Conservation (phyloP, 202 grass and related monocot genomes). For the Panicum virgatum region DNA sequence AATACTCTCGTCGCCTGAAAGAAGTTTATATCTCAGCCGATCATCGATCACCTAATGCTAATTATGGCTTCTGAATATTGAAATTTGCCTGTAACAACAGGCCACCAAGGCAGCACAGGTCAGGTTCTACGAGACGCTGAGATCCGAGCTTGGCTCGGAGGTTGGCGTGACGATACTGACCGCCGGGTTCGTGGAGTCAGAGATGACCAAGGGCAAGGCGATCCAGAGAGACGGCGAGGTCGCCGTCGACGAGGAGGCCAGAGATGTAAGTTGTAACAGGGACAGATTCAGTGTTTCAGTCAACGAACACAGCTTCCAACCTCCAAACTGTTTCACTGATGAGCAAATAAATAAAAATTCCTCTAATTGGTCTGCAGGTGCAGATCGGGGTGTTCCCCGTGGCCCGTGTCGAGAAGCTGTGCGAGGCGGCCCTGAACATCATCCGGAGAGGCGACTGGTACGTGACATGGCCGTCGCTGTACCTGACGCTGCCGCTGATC, state of each 20-base stretch:
- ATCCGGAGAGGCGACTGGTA: slow-evolving; percentile 51
- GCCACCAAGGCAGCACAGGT: slow-evolving; percentile 61
- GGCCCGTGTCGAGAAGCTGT: slow-evolving; percentile 30
- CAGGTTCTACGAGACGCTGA: slow-evolving; percentile 67
- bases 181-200: slow-evolving; percentile 57
- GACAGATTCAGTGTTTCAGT: too few species aligned
- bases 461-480: slow-evolving; percentile 63
- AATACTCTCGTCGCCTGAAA: too few species aligned
- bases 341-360: too few species aligned
- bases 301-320: too few species aligned
- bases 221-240: slow-evolving; percentile 48
- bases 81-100: too few species aligned
- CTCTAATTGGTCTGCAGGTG: slow-evolving; percentile 30
- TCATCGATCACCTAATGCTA: too few species aligned
- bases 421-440: slow-evolving; percentile 38
- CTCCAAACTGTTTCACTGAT: too few species aligned
- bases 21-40: too few species aligned
- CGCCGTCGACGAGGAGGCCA: slow-evolving; percentile 45
- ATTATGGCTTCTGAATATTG: too few species aligned
- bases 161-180: slow-evolving; percentile 55
- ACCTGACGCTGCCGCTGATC: slow-evolving; percentile 37
- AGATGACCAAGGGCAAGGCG: slow-evolving; percentile 64
- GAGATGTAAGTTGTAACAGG: slow-evolving; percentile 70
- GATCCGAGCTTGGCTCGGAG: slow-evolving; percentile 49
- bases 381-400: slow-evolving; percentile 54